These are phyloP conservation scores for Oryza officinalis DNA, from an alignment of 176 grass and related monocot genomes.

Conservation along the genomic window DNA sequence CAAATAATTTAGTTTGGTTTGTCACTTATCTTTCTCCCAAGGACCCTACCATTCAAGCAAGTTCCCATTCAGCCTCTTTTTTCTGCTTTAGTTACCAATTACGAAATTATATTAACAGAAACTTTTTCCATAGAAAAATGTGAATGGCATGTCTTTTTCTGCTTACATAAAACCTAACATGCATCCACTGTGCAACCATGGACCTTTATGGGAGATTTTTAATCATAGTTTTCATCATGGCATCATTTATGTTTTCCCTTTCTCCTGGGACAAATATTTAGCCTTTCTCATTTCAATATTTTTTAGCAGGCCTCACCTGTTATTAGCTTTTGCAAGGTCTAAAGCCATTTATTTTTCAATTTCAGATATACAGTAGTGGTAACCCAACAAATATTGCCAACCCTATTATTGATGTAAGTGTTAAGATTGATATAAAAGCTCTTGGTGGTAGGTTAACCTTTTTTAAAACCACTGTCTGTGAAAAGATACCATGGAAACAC, in stretches of 20 bases:
- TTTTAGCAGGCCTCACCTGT: neutral
- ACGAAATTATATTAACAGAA: neutral
- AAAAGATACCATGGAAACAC: constrained; percentile 76
- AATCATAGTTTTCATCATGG: neutral
- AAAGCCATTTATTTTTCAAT: constrained; percentile 23
- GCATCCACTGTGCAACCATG: neutral
- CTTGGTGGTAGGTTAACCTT: constrained; percentile 78
- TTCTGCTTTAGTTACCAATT: neutral
- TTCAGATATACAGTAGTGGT: constrained; percentile 98
- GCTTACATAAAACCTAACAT: neutral
- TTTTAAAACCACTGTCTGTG: constrained; percentile 80
- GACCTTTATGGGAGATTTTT: neutral
- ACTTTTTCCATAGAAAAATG: neutral
- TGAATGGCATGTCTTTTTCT: neutral
- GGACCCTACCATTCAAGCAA: neutral
- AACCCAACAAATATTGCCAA: constrained; percentile 99
- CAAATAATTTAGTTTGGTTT: neutral
- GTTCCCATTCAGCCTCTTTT: neutral
- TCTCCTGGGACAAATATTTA: constrained; percentile 15
- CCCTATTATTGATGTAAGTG: constrained; percentile 86
- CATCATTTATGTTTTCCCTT: neutral
- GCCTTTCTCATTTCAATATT: neutral
- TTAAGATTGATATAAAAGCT: constrained; percentile 97
- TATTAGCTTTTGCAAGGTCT: constrained; percentile 24
- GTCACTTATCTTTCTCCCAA: neutral